Base-by-base conservation (phyloP, 176 grass and related monocot species). In the Raddia distichophylla region DNA sequence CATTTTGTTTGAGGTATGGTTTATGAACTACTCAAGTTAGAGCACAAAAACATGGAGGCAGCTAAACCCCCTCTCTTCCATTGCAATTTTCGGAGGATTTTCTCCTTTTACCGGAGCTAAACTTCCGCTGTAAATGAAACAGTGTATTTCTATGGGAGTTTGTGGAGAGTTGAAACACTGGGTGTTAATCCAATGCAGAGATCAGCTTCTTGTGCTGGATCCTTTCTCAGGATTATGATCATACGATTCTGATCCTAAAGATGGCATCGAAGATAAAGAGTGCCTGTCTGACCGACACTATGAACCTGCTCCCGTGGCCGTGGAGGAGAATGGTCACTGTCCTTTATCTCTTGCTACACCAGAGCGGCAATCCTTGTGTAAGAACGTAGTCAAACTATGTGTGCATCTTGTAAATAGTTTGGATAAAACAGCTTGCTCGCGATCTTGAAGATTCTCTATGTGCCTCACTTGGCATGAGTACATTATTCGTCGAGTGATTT, bases 321-420 rank as follows among this genome's bases (percentile, higher is more conserved):
- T 60, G 7, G 72, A 53, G 45, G 60, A 49, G 60, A 86, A 68
- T 20, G 53, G 46, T 68, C 16, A 13, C 33, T 35, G 20, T 79
- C 45, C 69, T 82, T 51, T 55, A 34, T 48, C 35, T 66, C 33
- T 34, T 57, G 11, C 8, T 65, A 57, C 43, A 50, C 61, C 66
- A 60, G 78, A 73, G 60, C 6, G 56, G 53, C 47, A 67, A 46
- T 55, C 33, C 44, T 64, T 22, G 3, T 61, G 15, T 51, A 45
- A 67, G 75, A 71, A 61, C 33, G 59, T 71, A 42, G n/a, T 60
- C 51, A 45, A 64, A 71, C 27, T 72, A 58, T 60, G 75, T 53
- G 68, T 80, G 82, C 53, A 54, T 73, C 62, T 74, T 87, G 78
- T 87, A 87, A 61, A 86, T 86, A 90, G 55, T 82, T 69, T 52